Evolutionary conservation across 2,329 filamentous ascomycete genomes (phyloP), one percentile per base, ranked within the genome.

Genomic region (Ophiostoma sp.): DNA sequence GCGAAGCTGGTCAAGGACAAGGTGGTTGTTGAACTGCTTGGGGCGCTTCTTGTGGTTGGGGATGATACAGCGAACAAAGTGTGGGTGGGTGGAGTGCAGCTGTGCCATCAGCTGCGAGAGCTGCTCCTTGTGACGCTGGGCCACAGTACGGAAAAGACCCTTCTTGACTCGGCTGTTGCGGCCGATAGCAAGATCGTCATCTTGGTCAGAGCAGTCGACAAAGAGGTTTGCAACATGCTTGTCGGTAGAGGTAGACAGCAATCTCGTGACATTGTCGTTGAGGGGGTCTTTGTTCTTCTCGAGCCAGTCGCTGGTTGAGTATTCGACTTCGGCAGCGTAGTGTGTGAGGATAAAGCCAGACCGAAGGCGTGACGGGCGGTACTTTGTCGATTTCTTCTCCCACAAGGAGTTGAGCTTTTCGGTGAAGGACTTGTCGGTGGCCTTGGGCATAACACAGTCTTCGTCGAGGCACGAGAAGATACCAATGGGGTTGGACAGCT

Each of bases 281-380:
- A 99, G 80, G 1, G 95, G 96, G 76, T 99, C 95, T 79, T 99
- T 99, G 83, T 99, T 99, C 85, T 98, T 99, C 79, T 98, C 94
- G 44, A 99, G 82, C 95, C 95, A 99, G 71, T 91, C 91, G 70
- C 94, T 88, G 0, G 95, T 99, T 0, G 90, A 93, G 78, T 99
- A 99, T 79, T 99, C 96, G 2, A 99, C 95, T 79, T 98, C 95
- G 35, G 95, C 94, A 33, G 95, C 95, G 77, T 99, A 99, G 78
- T 99, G 95, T 0, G 95, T 99, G 27, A 99, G 87, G 75, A 97
- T 89, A 77, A 99, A 99, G 17, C 95, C 96, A 76, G 97, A 92
- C 0, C 89, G 91, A 17, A 97, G 86, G 20, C 95, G 88, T 23
- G 94, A 95, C 7, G 93, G 87, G 67, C 93, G 90, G 79, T 99